A percentile compares a stretch with the other conserved stretches of the same genome.
These are phyloP conservation scores for Lagenidium giganteum DNA, from an alignment of 352 stramenopile genomes.

Conservation along the genomic window DNA sequence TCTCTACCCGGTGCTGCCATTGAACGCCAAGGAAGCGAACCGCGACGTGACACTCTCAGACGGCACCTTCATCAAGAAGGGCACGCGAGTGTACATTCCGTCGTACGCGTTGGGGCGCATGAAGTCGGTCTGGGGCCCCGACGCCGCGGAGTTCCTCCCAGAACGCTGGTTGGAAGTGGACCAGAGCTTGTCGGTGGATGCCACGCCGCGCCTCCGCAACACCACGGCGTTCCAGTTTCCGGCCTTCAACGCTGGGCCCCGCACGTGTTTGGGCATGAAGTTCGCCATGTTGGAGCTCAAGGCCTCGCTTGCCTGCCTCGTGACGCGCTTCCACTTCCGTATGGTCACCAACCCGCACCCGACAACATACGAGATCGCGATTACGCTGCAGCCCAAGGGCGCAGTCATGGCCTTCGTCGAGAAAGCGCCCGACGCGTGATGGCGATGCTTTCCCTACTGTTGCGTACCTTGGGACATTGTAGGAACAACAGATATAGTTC, in stretches of 20 bases:
- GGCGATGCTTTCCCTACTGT: too few species aligned
- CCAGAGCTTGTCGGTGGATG: too few species aligned
- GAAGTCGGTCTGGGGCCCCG: conserved; percentile 47
- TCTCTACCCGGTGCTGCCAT: conserved; percentile 48
- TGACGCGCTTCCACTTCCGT: conserved; percentile 16
- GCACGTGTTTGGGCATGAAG: conserved; percentile 33
- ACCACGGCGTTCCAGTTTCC: conserved; percentile 34
- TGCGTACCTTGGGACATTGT: too few species aligned
- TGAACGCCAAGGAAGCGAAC: conserved; percentile 38
- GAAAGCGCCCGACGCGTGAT: too few species aligned
- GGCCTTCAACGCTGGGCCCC: conserved; percentile 35
- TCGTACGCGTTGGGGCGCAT: conserved; percentile 55
- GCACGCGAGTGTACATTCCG: conserved; percentile 44
- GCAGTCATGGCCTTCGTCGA: too few species aligned
- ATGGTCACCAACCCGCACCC: conserved; percentile 4
- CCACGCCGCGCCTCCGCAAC: too few species aligned
- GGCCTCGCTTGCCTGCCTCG: conserved; percentile 16
- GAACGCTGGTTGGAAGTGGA: conserved; percentile 76
- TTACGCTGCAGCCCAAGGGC: conserved; percentile 2
- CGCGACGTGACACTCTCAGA: conserved; percentile 54
- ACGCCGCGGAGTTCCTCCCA: conserved; percentile 57
- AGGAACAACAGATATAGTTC: too few species aligned
- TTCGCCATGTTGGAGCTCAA: conserved; percentile 33
- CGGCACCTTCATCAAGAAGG: conserved; percentile 46
- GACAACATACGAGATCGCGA: conserved; percentile 13